Percentiles rank a stretch among this genome's conserved stretches.
Conservation (phyloP, 2,329 filamentous ascomycete genomes). For the Penicillium sp. region DNA sequence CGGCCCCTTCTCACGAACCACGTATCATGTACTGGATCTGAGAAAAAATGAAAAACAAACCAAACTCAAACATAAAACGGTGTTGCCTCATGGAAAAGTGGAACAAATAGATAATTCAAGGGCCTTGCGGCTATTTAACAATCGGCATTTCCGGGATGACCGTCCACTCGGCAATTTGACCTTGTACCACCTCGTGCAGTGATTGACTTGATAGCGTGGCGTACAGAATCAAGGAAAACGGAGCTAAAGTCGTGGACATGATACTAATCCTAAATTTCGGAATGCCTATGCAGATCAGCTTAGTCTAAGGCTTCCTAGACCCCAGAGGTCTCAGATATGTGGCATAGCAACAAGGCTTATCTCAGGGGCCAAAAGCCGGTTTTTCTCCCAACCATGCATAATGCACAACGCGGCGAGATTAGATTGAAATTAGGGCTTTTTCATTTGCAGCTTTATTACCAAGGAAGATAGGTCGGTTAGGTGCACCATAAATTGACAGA, state of each 20-base stretch:
- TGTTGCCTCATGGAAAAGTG: background rate
- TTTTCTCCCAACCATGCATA: background rate
- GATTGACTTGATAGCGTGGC: background rate
- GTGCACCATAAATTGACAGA: background rate
- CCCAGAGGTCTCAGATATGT: constrained; percentile 6
- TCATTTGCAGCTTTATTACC: background rate
- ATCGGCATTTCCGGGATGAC: background rate
- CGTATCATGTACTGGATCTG: no score
- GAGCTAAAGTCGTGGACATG: background rate
- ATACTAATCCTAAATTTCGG: background rate
- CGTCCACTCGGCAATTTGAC: background rate
- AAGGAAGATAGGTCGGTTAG: background rate
- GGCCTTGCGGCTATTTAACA: background rate
- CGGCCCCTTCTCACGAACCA: no score
- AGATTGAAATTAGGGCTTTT: no score
- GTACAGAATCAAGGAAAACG: background rate
- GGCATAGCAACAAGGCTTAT: constrained; percentile 5
- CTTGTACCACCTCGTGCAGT: background rate
- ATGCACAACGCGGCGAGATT: no score
- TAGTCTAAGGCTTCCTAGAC: background rate
- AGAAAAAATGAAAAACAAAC: no score
- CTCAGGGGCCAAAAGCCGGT: background rate
- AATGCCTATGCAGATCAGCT: background rate
- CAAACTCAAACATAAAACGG: no score
- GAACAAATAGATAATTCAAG: background rate